Evolutionary conservation across 169 alveolate species (phyloP).

Genomic region (Eimeria praecox): DNA sequence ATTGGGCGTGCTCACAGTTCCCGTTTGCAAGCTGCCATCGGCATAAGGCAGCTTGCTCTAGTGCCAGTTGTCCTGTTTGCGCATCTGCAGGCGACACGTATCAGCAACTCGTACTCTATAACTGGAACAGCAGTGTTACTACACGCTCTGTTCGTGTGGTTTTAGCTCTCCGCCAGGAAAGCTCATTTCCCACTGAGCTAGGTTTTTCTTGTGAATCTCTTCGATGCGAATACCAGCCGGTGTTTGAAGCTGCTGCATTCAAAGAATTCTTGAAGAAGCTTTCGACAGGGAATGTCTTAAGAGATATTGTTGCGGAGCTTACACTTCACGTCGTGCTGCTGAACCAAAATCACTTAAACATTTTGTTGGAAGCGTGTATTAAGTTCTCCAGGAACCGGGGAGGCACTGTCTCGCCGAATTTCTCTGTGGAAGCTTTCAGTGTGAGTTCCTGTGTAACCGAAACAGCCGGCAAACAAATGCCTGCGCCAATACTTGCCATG

Average conservation of each 20-base stretch:
- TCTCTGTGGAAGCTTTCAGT: neutral
- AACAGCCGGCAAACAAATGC: neutral
- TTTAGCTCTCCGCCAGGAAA: slow-evolving; percentile 19
- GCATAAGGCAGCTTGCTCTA: neutral
- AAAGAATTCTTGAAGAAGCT: slow-evolving; percentile 15
- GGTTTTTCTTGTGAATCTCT: slow-evolving; percentile 35
- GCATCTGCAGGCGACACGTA: slow-evolving; percentile 16
- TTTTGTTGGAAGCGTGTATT: slow-evolving; percentile 5
- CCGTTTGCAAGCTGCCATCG: neutral
- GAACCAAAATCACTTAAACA: neutral
- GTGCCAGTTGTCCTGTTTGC: neutral
- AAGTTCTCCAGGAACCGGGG: slow-evolving; percentile 28
- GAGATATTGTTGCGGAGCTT: slow-evolving; percentile 21
- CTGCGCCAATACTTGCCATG: neutral
- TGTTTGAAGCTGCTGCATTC: slow-evolving; percentile 25
- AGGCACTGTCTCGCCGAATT: slow-evolving; percentile 22
- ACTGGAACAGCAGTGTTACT: slow-evolving; percentile 45
- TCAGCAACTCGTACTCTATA: slow-evolving; percentile 35
- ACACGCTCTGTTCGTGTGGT: slow-evolving; percentile 39
- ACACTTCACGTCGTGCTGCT: slow-evolving; percentile 23
- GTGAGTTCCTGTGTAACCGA: slow-evolving; percentile 17
- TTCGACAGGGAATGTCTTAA: slow-evolving; percentile 16
- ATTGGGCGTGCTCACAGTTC: neutral
- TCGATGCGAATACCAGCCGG: slow-evolving; percentile 54
- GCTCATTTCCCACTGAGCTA: slow-evolving; percentile 3